These are phyloP conservation scores for Huntiella moniliformis DNA, from an alignment of 2,329 filamentous ascomycete species.

Conservation along the genomic window DNA sequence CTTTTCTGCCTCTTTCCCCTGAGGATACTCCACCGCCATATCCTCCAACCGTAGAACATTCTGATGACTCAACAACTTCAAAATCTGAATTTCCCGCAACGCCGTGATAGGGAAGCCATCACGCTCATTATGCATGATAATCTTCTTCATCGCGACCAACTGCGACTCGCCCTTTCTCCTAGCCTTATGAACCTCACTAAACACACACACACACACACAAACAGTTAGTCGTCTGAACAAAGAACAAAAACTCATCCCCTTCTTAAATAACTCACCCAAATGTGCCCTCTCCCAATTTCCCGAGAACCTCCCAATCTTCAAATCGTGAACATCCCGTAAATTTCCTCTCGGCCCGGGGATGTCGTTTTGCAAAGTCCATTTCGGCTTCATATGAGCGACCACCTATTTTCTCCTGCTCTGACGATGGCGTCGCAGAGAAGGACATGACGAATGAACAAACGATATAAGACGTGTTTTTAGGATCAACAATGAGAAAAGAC, in stretches of 20 bases:
- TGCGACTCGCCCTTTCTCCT: constrained; percentile 54
- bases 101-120: constrained; percentile 99
- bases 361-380: constrained; percentile 35
- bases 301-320: constrained; percentile 57
- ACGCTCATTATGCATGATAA: constrained; percentile 98
- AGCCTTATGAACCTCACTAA: constrained; percentile 68
- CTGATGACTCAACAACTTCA: constrained; percentile 82
- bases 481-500: too few species aligned
- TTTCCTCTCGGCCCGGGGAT: constrained; percentile 35
- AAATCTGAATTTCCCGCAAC: constrained; percentile 86
- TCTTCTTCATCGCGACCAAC: constrained; percentile 87
- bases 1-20: constrained; percentile 42
- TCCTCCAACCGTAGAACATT: constrained; percentile 81
- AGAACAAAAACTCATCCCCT: too few species aligned
- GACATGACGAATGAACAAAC: too few species aligned
- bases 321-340: constrained; percentile 79
- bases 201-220: constrained; percentile 23
- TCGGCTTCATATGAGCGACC: not conserved
- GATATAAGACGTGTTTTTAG: too few species aligned
- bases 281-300: constrained; percentile 83
- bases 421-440: too few species aligned
- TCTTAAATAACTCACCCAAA: constrained; percentile 38
- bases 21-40: constrained; percentile 76
- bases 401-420: too few species aligned
- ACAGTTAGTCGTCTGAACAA: not conserved